Percentiles rank a stretch among this genome's conserved stretches.
Conservation (phyloP, 2,329 filamentous ascomycete species). For the Zalaria obscura region DNA sequence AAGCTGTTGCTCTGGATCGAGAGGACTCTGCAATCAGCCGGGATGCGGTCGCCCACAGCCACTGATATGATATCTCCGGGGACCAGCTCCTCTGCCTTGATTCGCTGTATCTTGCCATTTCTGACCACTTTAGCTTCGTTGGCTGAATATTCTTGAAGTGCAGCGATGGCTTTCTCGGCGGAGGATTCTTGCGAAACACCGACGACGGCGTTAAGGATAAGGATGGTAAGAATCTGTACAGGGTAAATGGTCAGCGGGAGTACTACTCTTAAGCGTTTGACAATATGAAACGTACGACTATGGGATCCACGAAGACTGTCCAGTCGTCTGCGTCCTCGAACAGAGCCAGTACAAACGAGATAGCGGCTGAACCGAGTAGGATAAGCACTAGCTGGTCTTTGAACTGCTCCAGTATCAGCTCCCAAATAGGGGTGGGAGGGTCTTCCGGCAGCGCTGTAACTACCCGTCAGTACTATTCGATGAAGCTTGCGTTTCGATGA, state of each 20-base stretch:
- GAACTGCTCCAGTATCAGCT: conserved; percentile 95
- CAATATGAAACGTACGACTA: conserved; percentile 53
- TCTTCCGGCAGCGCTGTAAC: conserved; percentile 62
- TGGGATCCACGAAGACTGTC: conserved; percentile 94
- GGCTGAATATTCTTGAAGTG: conserved; percentile 95
- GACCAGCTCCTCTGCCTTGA: conserved; percentile 95
- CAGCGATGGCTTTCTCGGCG: conserved; percentile 95
- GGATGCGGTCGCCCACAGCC: conserved; percentile 80
- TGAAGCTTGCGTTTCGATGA: not conserved
- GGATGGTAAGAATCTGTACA: conserved; percentile 80
- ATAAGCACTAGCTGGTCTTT: conserved; percentile 98
- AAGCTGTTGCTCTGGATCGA: conserved; percentile 96
- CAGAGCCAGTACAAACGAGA: conserved; percentile 85
- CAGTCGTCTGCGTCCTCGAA: conserved; percentile 89
- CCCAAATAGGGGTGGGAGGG: conserved; percentile 88
- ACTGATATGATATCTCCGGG: conserved; percentile 86
- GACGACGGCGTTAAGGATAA: conserved; percentile 91
- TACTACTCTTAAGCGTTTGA: too few relatives aligned
- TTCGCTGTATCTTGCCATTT: conserved; percentile 61
- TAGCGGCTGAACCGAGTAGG: conserved; percentile 76
- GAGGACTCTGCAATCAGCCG: conserved; percentile 83
- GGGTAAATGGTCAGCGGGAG: conserved; percentile 7
- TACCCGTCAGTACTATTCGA: conserved; percentile 6
- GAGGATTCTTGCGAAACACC: conserved; percentile 98
- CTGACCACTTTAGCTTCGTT: conserved; percentile 92